Evolutionary conservation across 805 yeast species (phyloP).

Genomic region (Tetrapisispora fleetii): DNA sequence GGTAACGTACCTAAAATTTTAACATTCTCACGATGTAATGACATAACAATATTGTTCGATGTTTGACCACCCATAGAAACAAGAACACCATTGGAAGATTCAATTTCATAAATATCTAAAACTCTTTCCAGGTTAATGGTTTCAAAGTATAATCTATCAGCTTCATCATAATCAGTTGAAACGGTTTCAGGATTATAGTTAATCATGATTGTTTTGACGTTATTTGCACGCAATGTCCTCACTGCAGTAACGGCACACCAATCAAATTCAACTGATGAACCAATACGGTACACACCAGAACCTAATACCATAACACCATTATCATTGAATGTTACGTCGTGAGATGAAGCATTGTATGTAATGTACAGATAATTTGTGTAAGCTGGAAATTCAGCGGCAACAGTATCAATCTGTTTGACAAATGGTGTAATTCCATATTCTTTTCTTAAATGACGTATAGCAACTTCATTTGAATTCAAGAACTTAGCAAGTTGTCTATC

Average conservation of each 20-base stretch:
- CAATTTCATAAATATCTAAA: constrained; percentile 87
- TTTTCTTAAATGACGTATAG: constrained; percentile 79
- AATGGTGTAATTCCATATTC: constrained; percentile 82
- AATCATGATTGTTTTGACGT: constrained; percentile 88
- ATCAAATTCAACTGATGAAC: constrained; percentile 97
- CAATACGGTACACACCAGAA: constrained; percentile 97
- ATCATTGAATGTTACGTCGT: constrained; percentile 82
- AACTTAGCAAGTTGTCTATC: constrained; percentile 93
- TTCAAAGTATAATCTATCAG: constrained; percentile 92
- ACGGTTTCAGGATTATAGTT: constrained; percentile 98
- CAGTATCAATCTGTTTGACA: constrained; percentile 95
- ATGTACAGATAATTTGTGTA: constrained; percentile 87
- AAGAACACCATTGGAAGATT: constrained; percentile 82
- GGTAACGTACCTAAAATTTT: constrained; percentile 96
- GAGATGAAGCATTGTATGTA: constrained; percentile 85
- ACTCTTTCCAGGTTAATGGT: constrained; percentile 90
- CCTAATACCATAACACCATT: constrained; percentile 94
- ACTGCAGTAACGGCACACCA: constrained; percentile 99
- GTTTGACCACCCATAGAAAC: constrained; percentile 99
- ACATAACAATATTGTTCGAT: constrained; percentile 89
- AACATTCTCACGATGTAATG: constrained; percentile 86
- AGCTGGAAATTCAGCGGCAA: constrained; percentile 98
- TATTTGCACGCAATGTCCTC: constrained; percentile 80
- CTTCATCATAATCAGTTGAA: constrained; percentile 97
- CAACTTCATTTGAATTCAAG: constrained; percentile 81